Conservation (phyloP, 768 basidiomycete species). For the Naganishia friedmannii region DNA sequence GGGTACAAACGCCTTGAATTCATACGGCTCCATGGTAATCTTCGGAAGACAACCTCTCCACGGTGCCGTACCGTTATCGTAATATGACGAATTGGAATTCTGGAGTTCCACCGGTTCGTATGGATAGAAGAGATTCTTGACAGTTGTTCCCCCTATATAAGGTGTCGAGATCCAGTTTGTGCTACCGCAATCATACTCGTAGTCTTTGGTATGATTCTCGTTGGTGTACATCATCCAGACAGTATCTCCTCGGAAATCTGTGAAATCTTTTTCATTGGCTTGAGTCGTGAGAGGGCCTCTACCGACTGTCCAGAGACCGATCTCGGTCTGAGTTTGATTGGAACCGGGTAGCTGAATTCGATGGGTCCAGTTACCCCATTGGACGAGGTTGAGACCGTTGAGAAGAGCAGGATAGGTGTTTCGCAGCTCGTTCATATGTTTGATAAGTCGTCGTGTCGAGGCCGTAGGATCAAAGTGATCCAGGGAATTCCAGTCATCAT, state of each 20-base stretch:
- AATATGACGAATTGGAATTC: slow-evolving; percentile 66
- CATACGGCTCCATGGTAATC: slow-evolving; percentile 68
- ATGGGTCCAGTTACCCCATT: slow-evolving; percentile 81
- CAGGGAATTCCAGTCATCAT: slow-evolving; percentile 86
- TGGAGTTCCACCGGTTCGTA: slow-evolving; percentile 73
- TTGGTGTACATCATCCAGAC: slow-evolving; percentile 85
- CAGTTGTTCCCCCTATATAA: slow-evolving; percentile 60
- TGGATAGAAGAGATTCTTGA: slow-evolving; percentile 76
- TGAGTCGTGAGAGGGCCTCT: slow-evolving; percentile 67
- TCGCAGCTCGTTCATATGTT: slow-evolving; percentile 71
- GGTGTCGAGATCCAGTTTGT: slow-evolving; percentile 75
- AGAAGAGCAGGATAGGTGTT: slow-evolving; percentile 68
- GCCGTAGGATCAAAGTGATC: slow-evolving; percentile 93
- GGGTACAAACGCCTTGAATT: slow-evolving; percentile 80
- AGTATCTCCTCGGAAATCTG: slow-evolving; percentile 63
- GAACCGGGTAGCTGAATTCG: slow-evolving; percentile 78
- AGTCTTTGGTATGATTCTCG: slow-evolving; percentile 70
- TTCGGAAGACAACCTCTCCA: slow-evolving; percentile 70
- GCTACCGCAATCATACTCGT: slow-evolving; percentile 61
- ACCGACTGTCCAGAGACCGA: slow-evolving; percentile 81
- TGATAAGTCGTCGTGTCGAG: slow-evolving; percentile 68
- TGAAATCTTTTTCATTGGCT: slow-evolving; percentile 54
- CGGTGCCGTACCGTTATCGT: slow-evolving; percentile 61
- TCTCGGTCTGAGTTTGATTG: slow-evolving; percentile 72
- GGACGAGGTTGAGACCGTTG: slow-evolving; percentile 81